Base-by-base conservation (phyloP, 2,329 filamentous ascomycete genomes). In the Lachnellula cervina region DNA sequence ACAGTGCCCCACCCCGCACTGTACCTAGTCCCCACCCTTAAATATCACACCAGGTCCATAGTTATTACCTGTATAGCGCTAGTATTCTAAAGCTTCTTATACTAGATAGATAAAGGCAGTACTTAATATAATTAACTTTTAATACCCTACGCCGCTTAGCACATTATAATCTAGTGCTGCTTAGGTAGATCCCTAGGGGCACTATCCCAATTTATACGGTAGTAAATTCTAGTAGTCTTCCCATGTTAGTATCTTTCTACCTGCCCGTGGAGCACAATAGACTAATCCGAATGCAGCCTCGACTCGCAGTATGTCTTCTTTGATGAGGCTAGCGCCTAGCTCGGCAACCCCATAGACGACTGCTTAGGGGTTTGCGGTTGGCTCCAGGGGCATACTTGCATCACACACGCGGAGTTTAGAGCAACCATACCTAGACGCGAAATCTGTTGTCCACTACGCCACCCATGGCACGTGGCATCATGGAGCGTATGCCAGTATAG, bases 261-360 rank as follows among this genome's bases (percentile, higher is more conserved):
- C n/a, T n/a, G n/a, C n/a, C n/a, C n/a, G n/a, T n/a, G n/a, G n/a
- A n/a, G n/a, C n/a, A n/a, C n/a, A n/a, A n/a, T n/a, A n/a, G n/a
- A n/a, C n/a, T n/a, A n/a, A n/a, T 5, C n/a, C 37, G 4, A 40
- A 13, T 40, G 13, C 37, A n/a, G 37, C 37, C 4, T 40, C 37
- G 6, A 40, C 37, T 48, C 51, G n/a, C 37, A 40, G 32, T 49
- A 40, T 44, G 17, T 46, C 43, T 28, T 46, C 43, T 21, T 25
- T 52, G 32, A 64, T 62, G 8, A 61, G 54, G 5, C 60, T 57
- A 4, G 63, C 62, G 5, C 56, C 64, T 55, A 52, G 62, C 47
- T 66, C 62, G 11, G 62, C 62, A 40, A 66, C 55, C 1, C 55
- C 62, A 55, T 66, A 66, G 3, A 63, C 60, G 4, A 54, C 51